Percentiles rank a stretch among this genome's conserved stretches.
Conservation (phyloP, 2,329 filamentous ascomycete species). For the Apiospora saccharicola region DNA sequence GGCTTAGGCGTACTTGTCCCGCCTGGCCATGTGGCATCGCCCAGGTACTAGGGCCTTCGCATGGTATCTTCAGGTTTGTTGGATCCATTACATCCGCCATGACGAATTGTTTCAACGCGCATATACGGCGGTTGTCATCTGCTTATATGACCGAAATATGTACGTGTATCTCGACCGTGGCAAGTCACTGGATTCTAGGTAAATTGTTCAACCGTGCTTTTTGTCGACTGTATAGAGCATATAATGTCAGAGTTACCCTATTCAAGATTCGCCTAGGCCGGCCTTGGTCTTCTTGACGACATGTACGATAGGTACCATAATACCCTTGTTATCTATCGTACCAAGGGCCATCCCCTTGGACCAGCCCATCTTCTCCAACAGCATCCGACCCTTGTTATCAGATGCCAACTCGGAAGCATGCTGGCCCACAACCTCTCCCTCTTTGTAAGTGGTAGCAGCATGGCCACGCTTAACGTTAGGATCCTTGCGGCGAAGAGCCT, state of each 20-base stretch:
- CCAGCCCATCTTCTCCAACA: conserved; percentile 99
- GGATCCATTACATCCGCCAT: too few relatives aligned
- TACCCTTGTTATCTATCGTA: conserved; percentile 83
- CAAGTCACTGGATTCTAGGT: background rate
- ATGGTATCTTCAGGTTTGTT: too few relatives aligned
- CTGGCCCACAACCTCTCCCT: conserved; percentile 89
- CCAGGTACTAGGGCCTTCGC: too few relatives aligned
- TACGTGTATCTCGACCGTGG: too few relatives aligned
- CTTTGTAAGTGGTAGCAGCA: conserved; percentile 66
- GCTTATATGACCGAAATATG: background rate
- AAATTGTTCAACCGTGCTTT: conserved; percentile 6
- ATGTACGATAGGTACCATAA: conserved; percentile 84
- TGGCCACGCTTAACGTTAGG: conserved; percentile 32
- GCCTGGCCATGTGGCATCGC: too few relatives aligned
- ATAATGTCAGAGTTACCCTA: background rate
- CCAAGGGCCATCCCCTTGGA: conserved; percentile 85
- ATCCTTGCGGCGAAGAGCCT: conserved; percentile 30
- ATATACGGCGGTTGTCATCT: too few relatives aligned
- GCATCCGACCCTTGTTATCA: conserved; percentile 82
- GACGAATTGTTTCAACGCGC: too few relatives aligned
- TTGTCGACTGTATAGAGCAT: background rate
- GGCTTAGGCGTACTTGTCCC: too few relatives aligned
- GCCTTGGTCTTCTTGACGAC: conserved; percentile 87
- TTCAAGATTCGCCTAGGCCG: conserved; percentile 70
- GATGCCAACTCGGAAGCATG: conserved; percentile 83